A percentile compares a stretch with the other conserved stretches of the same genome.
Conservation (phyloP, 345 rosid species). For the Mangifera indica region DNA sequence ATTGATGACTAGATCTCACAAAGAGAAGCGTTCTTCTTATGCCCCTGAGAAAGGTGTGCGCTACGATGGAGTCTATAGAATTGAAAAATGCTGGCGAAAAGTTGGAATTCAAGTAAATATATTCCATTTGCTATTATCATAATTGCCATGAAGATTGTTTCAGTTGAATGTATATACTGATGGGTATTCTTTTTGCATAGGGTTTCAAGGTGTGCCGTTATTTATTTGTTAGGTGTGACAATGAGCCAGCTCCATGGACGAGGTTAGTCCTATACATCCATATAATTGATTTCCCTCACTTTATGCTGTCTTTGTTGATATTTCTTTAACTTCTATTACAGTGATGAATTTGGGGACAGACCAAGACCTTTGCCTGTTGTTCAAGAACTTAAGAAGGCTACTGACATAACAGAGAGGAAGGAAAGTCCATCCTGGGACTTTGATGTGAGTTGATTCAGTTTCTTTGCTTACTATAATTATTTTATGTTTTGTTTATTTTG, state of each 20-base stretch:
- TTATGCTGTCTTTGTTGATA: neutral
- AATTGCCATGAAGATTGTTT: neutral
- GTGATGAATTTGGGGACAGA: constrained; percentile 69
- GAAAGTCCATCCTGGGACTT: constrained; percentile 74
- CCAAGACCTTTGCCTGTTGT: constrained; percentile 63
- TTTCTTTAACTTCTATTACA: constrained; percentile 18
- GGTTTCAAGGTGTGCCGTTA: constrained; percentile 70
- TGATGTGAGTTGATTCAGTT: constrained; percentile 42
- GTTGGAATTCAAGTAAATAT: constrained; percentile 51
- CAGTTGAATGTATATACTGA: neutral
- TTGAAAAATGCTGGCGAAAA: constrained; percentile 81
- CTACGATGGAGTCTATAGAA: constrained; percentile 76
- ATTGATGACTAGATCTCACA: constrained; percentile 53
- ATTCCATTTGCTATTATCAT: neutral
- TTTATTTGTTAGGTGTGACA: constrained; percentile 82
- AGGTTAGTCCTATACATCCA: constrained; percentile 40
- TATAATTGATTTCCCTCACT: neutral
- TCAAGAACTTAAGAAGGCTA: constrained; percentile 48
- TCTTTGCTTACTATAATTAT: neutral
- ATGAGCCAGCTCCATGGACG: constrained; percentile 78
- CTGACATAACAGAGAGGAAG: constrained; percentile 50
- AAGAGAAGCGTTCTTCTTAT: constrained; percentile 72
- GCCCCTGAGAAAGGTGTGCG: constrained; percentile 76
- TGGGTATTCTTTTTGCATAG: constrained; percentile 30
- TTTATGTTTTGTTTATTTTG: neutral